A percentile compares a stretch with the other conserved stretches of the same genome.
Conservation (phyloP, 2,329 filamentous ascomycete species). For the Pseudofabraea citricarpa region DNA sequence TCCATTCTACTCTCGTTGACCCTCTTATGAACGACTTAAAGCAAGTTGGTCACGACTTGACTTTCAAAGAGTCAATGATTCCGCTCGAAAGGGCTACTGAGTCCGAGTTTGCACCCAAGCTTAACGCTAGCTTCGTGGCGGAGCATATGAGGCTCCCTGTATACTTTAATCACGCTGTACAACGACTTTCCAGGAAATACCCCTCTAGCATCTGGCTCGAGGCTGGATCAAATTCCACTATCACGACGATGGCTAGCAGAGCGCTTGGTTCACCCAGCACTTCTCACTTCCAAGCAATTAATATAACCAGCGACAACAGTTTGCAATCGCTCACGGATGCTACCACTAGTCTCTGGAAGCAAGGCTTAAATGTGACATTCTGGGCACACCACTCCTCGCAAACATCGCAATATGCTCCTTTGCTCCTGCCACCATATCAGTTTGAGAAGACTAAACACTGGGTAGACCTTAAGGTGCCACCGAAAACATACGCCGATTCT, state of each 20-base stretch:
- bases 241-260: neutral
- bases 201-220: slow-evolving; percentile 26
- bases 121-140: neutral
- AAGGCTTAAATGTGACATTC: slow-evolving; percentile 21
- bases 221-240: slow-evolving; percentile 4
- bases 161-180: slow-evolving; percentile 19
- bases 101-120: too few species aligned
- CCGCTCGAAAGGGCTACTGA: slow-evolving; percentile 3
- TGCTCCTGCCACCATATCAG: slow-evolving; percentile 30
- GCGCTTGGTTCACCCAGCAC: slow-evolving; percentile 6
- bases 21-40: neutral
- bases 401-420: slow-evolving; percentile 10
- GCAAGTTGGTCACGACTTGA: neutral
- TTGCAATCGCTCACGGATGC: slow-evolving; percentile 19
- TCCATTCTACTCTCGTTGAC: slow-evolving; percentile 17
- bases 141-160: slow-evolving; percentile 24
- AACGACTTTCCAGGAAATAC: slow-evolving; percentile 16
- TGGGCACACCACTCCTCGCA: slow-evolving; percentile 26
- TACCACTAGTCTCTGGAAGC: slow-evolving; percentile 23
- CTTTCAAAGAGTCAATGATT: slow-evolving; percentile 4
- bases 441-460: slow-evolving; percentile 30
- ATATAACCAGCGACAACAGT: slow-evolving; percentile 10
- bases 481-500: neutral
- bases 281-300: slow-evolving; percentile 17
- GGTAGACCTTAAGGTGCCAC: slow-evolving; percentile 17